Conservation (phyloP, 2,329 filamentous ascomycete species). For the Neonectria sp. region DNA sequence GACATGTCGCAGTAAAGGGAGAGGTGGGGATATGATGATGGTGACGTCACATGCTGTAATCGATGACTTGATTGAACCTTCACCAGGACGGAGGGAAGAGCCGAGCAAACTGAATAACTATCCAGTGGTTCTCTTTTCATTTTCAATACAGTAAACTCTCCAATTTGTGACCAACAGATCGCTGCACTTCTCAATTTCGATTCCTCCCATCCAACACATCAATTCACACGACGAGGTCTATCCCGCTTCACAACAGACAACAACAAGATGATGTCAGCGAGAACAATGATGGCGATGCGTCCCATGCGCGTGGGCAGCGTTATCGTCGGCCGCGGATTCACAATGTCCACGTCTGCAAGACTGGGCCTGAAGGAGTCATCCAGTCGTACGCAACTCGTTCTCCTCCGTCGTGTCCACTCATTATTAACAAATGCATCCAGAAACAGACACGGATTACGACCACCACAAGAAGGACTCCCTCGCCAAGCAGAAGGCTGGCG, state of each 20-base stretch:
- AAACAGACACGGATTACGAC: slow-evolving; percentile 61
- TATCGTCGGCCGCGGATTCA: slow-evolving; percentile 44
- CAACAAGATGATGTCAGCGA: slow-evolving; percentile 44
- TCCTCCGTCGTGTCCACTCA: not conserved
- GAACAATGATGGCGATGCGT: slow-evolving; percentile 44
- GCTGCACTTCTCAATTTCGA: not conserved
- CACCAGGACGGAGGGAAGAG: not conserved
- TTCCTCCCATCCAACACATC: not conserved
- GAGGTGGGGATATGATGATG: slow-evolving; percentile 23
- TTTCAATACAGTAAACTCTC: not conserved
- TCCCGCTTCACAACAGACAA: not conserved
- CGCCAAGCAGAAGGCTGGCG: slow-evolving; percentile 78
- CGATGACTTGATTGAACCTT: slow-evolving; percentile 14
- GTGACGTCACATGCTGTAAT: slow-evolving; percentile 25
- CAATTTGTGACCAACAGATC: not conserved
- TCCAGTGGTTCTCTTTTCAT: not conserved
- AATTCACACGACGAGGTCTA: not conserved
- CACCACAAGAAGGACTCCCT: slow-evolving; percentile 74
- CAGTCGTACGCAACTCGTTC: slow-evolving; percentile 45
- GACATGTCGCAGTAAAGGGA: slow-evolving; percentile 1
- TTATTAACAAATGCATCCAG: slow-evolving; percentile 35
- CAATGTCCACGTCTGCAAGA: slow-evolving; percentile 48
- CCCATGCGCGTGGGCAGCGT: slow-evolving; percentile 37
- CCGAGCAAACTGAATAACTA: not conserved
- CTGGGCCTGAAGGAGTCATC: slow-evolving; percentile 57